A percentile compares a stretch with the other conserved stretches of the same genome.
Evolutionary conservation across 257 asterid genomes (phyloP).

Genomic region (Scutellaria galericulata): DNA sequence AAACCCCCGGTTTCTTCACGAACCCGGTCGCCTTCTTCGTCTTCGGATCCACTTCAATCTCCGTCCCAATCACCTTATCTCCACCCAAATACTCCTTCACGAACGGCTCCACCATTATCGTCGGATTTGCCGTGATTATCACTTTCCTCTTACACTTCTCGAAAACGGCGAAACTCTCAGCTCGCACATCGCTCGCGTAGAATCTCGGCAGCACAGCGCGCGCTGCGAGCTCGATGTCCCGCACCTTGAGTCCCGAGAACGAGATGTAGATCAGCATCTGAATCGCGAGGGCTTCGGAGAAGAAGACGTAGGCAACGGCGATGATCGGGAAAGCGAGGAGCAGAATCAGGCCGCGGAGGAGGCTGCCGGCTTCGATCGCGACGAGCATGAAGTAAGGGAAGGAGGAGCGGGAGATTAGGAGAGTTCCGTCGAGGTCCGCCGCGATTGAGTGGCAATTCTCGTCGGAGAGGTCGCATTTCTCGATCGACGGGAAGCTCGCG

Average conservation of each 20-base stretch:
- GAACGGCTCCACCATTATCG: conserved; percentile 95
- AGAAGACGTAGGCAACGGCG: conserved; percentile 78
- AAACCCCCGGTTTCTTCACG: conserved; percentile 80
- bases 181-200: conserved; percentile 78
- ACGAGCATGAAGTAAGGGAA: conserved; percentile 98
- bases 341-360: conserved; percentile 81
- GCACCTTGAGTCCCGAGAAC: conserved; percentile 72
- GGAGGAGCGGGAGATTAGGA: conserved; percentile 82
- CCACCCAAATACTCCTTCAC: conserved; percentile 88
- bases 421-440: conserved; percentile 98
- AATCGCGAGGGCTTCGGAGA: conserved; percentile 85
- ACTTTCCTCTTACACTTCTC: conserved; percentile 82
- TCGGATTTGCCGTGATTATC: conserved; percentile 93
- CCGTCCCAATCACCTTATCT: conserved; percentile 93
- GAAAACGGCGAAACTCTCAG: conserved; percentile 82
- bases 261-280: conserved; percentile 84
- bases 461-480: conserved; percentile 63
- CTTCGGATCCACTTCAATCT: conserved; percentile 89
- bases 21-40: conserved; percentile 92
- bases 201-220: conserved; percentile 94
- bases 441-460: conserved; percentile 61
- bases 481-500: conserved; percentile 69
- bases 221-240: conserved; percentile 87
- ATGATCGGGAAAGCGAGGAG: conserved; percentile 80
- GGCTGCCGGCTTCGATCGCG: conserved; percentile 94